phyloP scores from a whole-genome alignment of 495 filamentous ascomycete species.

The Penicillium coffeae region DNA sequence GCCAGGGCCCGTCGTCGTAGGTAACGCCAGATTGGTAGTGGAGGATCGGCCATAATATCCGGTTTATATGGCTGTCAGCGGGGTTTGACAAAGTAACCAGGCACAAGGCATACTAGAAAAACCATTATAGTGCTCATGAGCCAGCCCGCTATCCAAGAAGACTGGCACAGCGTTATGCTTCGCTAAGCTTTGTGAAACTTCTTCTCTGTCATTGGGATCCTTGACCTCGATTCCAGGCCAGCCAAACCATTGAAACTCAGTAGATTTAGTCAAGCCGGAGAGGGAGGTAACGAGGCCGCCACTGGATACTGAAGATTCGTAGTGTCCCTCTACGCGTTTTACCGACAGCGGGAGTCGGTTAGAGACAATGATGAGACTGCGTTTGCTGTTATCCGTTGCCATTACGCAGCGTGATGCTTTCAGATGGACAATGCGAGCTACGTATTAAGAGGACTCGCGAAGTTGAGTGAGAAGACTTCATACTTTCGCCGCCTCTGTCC shows the following conservation, averaged over 20 bases:
- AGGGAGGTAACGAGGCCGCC: conserved; percentile 85
- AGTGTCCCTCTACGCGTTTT: conserved; percentile 53
- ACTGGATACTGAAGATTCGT: conserved; percentile 77
- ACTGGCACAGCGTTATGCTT: conserved; percentile 51
- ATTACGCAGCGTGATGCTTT: too few species aligned
- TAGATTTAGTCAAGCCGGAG: conserved; percentile 78
- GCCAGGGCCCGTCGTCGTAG: conserved; percentile 84
- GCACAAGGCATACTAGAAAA: conserved; percentile 46
- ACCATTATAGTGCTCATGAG: conserved; percentile 57
- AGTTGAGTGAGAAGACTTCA: not conserved
- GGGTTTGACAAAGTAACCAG: not conserved
- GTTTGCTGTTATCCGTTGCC: conserved; percentile 12
- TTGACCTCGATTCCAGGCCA: conserved; percentile 75
- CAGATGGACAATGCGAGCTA: not conserved
- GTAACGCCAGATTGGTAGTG: conserved; percentile 92
- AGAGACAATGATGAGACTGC: conserved; percentile 71
- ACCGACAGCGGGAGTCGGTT: conserved; percentile 53
- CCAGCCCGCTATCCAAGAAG: conserved; percentile 51
- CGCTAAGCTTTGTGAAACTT: conserved; percentile 40
- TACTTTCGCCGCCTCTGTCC: not conserved
- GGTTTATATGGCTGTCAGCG: conserved; percentile 52
- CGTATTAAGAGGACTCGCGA: not conserved
- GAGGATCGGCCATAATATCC: conserved; percentile 92
- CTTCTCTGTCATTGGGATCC: conserved; percentile 36
- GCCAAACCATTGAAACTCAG: conserved; percentile 87